Base-by-base conservation (phyloP, 169 alveolate genomes). In the Cryptosporidium ubiquitum region DNA sequence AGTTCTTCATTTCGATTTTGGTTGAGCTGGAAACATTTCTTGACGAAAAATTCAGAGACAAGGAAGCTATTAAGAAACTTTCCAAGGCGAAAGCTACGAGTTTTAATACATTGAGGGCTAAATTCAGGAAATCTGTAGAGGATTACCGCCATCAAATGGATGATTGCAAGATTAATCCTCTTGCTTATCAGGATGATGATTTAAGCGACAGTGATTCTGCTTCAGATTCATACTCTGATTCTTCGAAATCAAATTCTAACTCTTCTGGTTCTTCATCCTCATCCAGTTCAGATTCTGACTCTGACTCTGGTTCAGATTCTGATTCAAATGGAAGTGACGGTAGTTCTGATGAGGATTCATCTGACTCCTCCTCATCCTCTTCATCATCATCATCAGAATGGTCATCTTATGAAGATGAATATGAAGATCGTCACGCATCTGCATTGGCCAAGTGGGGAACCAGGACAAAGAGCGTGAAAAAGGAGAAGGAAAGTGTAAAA, bases 401-500 rank as follows among this genome's bases (percentile, higher is more conserved):
- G 97, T 94, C 97, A 9, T 93, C 94, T 66, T 93, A 95, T 33
- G 97, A 93, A 10, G 96, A 95, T 20, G 93, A 89, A 51, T 94
- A 92, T 68, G 91, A 92, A 84, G 96, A 93, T 86, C 92, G 94
- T 84, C 96, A 94, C 52, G 92, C 94, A 68, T 91, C 93, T 23
- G 97, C 97, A 61, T 84, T 94, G 92, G 95, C 95, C 31, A 94
- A 94, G 75, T 94, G 97, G 97, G 97, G 97, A 42, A 92, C 94
- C 52, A 94, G 94, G 91, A 93, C 89, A 9, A 84, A 84, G 84
- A 85, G 71, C 20, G 91, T 92, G 85, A 91, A 91, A 85, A 92
- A 93, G 84, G 84, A 93, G 84, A 85, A 93, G 84, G 93, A 91
- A 68, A 85, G 91, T 42, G 89, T 39, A 93, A 93, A 86, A 94